phyloP scores from a whole-genome alignment of 805 yeast species.

The Pichia kluyveri region DNA sequence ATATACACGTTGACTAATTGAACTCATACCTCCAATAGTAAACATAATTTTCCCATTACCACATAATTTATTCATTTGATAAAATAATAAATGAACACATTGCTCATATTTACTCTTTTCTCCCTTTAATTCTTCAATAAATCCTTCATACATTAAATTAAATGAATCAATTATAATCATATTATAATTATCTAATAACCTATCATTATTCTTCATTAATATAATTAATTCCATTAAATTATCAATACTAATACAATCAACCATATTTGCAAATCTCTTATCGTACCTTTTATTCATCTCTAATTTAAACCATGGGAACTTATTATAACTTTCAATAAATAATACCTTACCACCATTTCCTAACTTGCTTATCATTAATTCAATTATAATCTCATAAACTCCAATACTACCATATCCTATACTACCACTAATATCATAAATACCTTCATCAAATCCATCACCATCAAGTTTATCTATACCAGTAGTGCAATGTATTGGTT shows the following conservation, averaged over 20 bases:
- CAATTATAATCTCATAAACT: not conserved
- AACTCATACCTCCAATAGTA: not conserved
- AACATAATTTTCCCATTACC: not conserved
- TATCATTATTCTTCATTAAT: too few relatives aligned
- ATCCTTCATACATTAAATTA: not conserved
- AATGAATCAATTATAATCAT: not conserved
- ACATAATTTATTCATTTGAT: not conserved
- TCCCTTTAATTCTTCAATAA: not conserved
- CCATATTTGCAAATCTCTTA: not conserved
- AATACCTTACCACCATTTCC: not conserved
- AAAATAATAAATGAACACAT: not conserved
- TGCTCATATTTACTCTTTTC: not conserved
- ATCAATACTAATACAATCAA: not conserved
- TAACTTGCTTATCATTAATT: not conserved
- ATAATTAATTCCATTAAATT: not conserved
- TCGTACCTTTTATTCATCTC: too few relatives aligned
- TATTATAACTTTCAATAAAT: not conserved
- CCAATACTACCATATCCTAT: not conserved
- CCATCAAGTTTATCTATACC: not conserved
- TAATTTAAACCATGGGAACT: not conserved
- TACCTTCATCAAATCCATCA: not conserved
- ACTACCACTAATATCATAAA: not conserved
- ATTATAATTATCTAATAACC: too few relatives aligned
- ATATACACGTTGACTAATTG: not conserved
- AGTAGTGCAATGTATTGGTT: not conserved